Conservation (phyloP, 345 rosid species). For the Citrus medica region DNA sequence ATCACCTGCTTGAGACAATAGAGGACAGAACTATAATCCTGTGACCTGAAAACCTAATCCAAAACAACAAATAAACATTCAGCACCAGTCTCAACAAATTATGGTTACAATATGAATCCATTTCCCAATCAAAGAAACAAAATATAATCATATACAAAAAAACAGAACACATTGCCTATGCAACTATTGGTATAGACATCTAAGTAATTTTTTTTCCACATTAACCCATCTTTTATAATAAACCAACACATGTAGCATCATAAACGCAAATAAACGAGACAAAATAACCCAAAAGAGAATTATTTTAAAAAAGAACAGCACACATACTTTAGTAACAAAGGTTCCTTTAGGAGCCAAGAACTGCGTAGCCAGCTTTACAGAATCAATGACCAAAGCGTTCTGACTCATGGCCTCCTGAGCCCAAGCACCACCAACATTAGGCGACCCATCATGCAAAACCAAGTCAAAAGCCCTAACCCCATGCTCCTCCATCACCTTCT, state of each 20-base stretch:
- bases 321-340: slow-evolving; percentile 69
- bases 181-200: neutral
- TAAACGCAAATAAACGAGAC: neutral
- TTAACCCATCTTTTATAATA: neutral
- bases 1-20: slow-evolving; percentile 75
- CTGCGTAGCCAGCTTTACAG: slow-evolving; percentile 77
- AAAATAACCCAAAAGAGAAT: neutral
- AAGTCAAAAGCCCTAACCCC: slow-evolving; percentile 66
- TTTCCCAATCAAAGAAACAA: neutral
- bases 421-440: slow-evolving; percentile 97
- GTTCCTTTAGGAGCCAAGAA: slow-evolving; percentile 73
- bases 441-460: slow-evolving; percentile 91
- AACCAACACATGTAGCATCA: neutral
- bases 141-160: neutral
- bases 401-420: slow-evolving; percentile 83
- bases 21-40: slow-evolving; percentile 75
- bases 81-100: neutral
- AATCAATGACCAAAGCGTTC: slow-evolving; percentile 87
- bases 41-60: slow-evolving; percentile 84
- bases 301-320: neutral
- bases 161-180: no score
- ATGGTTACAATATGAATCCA: neutral
- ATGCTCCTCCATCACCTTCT: slow-evolving; percentile 61
- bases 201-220: no score
- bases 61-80: neutral